phyloP scores from a whole-genome alignment of 768 basidiomycete species.

The Phaffia australis region DNA sequence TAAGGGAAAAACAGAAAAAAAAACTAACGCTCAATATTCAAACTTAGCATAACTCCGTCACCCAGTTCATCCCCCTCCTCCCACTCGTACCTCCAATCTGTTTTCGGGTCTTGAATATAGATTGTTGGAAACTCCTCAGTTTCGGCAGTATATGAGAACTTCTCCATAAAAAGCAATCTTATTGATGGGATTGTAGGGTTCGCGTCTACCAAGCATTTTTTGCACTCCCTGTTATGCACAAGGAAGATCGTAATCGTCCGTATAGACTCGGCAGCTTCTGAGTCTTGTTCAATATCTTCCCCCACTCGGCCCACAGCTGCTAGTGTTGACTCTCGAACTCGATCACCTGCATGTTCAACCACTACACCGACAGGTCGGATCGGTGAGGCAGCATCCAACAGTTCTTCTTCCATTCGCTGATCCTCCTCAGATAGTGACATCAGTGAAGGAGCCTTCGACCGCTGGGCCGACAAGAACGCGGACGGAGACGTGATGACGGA shows the following conservation, averaged over 20 bases:
- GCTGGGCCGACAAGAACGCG: not conserved
- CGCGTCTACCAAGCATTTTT: constrained; percentile 64
- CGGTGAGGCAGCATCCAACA: constrained; percentile 43
- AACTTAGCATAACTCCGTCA: constrained; percentile 72
- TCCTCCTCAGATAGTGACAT: constrained; percentile 61
- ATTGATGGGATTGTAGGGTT: constrained; percentile 61
- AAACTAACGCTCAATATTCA: constrained; percentile 91
- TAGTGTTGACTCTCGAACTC: too few relatives aligned
- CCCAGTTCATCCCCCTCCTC: constrained; percentile 89
- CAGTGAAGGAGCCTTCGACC: constrained; percentile 50
- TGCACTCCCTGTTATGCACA: constrained; percentile 80
- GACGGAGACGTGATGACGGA: not conserved
- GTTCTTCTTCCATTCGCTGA: constrained; percentile 63
- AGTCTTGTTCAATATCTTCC: not conserved
- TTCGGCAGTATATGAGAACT: constrained; percentile 76
- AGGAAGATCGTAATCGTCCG: constrained; percentile 59
- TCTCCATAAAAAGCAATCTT: constrained; percentile 82
- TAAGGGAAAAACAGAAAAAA: too few relatives aligned
- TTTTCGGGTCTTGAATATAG: constrained; percentile 82
- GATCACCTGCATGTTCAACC: constrained; percentile 31
- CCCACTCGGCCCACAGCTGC: not conserved
- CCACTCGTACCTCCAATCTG: constrained; percentile 87
- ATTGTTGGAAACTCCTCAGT: constrained; percentile 92
- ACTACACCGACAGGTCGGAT: constrained; percentile 12
- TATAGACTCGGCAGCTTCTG: not conserved